A percentile compares a stretch with the other conserved stretches of the same genome.
phyloP scores from a whole-genome alignment of 768 basidiomycete genomes.

The Lactifluus subvellereus region DNA sequence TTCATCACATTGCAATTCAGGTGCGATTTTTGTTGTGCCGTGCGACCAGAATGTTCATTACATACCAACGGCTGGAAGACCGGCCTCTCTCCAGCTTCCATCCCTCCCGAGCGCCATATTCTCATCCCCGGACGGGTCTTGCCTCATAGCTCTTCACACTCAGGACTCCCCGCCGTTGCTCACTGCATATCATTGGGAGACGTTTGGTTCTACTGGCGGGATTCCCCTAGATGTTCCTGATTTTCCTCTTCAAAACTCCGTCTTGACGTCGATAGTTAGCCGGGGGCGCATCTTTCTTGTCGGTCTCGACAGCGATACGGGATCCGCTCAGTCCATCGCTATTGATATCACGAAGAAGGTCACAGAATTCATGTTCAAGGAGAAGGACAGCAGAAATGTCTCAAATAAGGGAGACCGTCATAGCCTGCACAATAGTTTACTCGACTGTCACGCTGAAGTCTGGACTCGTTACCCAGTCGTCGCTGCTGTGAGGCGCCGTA shows the following conservation, averaged over 20 bases:
- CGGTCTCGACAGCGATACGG: slow-evolving; percentile 33
- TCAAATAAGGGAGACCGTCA: slow-evolving; percentile 15
- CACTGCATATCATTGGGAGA: slow-evolving; percentile 48
- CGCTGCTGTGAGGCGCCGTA: slow-evolving; percentile 15
- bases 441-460: slow-evolving; percentile 15
- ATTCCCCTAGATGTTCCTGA: slow-evolving; percentile 34
- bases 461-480: slow-evolving; percentile 17
- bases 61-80: slow-evolving; percentile 30
- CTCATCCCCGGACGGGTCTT: slow-evolving; percentile 52
- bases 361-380: slow-evolving; percentile 52
- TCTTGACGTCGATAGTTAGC: slow-evolving; percentile 43
- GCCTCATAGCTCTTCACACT: slow-evolving; percentile 37
- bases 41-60: neutral
- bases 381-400: slow-evolving; percentile 31
- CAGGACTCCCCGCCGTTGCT: slow-evolving; percentile 19
- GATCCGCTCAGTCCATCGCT: slow-evolving; percentile 38
- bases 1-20: slow-evolving; percentile 48
- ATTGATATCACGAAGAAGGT: slow-evolving; percentile 50
- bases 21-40: slow-evolving; percentile 30
- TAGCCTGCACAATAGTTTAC: slow-evolving; percentile 38
- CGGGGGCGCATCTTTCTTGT: slow-evolving; percentile 41
- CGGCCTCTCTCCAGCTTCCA: slow-evolving; percentile 38
- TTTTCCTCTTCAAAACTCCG: slow-evolving; percentile 25
- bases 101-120: slow-evolving; percentile 33
- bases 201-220: slow-evolving; percentile 48